Conservation (phyloP, 345 rosid genomes). For the Carallia pectinifolia region DNA sequence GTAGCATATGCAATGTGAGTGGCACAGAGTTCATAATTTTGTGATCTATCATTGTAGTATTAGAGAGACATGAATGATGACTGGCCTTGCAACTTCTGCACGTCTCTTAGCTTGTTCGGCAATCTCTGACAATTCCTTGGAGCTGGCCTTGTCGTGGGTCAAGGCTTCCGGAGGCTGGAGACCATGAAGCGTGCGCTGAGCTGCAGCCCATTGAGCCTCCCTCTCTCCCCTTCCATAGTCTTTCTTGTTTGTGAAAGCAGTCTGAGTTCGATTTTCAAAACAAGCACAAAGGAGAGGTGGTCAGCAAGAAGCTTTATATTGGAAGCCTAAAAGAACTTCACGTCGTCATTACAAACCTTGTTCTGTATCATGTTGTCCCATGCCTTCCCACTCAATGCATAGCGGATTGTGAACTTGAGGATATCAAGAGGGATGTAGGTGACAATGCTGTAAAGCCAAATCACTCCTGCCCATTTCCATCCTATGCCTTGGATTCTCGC, state of each 20-base stretch:
- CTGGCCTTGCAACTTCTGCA: slow-evolving; percentile 73
- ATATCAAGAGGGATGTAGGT: slow-evolving; percentile 71
- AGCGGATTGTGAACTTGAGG: slow-evolving; percentile 71
- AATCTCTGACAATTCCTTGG: slow-evolving; percentile 46
- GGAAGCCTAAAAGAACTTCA: neutral
- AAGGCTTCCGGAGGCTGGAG: slow-evolving; percentile 30
- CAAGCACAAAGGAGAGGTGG: neutral
- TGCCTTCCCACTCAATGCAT: slow-evolving; percentile 54
- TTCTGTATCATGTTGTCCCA: slow-evolving; percentile 56
- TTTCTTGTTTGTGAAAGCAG: slow-evolving; percentile 76
- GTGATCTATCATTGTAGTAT: neutral
- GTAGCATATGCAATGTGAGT: too few species aligned
- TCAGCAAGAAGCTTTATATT: neutral
- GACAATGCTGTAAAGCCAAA: slow-evolving; percentile 61
- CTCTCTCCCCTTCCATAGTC: slow-evolving; percentile 72
- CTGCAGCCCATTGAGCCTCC: slow-evolving; percentile 72
- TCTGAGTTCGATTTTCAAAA: slow-evolving; percentile 29
- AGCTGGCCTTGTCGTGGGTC: slow-evolving; percentile 37
- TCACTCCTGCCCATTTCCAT: slow-evolving; percentile 85
- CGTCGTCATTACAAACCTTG: slow-evolving; percentile 32
- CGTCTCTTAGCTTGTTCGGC: slow-evolving; percentile 83
- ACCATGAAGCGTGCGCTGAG: slow-evolving; percentile 76
- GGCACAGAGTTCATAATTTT: too few species aligned
- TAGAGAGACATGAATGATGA: neutral
- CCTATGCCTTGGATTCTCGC: slow-evolving; percentile 65